Percentiles rank a stretch among this genome's conserved stretches.
Conservation (phyloP, 1,139 yeast genomes). For the Saccharomyces pastorianus region DNA sequence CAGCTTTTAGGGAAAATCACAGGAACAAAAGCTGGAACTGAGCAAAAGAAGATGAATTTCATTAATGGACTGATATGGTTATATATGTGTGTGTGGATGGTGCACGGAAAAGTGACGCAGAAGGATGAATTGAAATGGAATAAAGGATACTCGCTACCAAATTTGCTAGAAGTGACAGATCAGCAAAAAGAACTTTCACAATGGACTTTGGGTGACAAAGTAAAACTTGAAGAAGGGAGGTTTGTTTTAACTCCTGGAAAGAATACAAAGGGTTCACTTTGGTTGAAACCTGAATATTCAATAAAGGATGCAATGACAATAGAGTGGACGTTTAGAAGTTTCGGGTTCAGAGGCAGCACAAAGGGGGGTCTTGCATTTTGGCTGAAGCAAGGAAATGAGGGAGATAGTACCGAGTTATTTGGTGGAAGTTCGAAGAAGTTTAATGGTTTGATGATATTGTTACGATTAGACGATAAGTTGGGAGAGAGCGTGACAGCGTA, state of each 20-base stretch:
- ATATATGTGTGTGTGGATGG: neutral
- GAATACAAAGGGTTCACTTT: slow-evolving; percentile 39
- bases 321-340: slow-evolving; percentile 50
- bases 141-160: slow-evolving; percentile 34
- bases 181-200: slow-evolving; percentile 13
- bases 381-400: slow-evolving; percentile 25
- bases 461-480: slow-evolving; percentile 34
- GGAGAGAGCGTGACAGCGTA: slow-evolving; percentile 46
- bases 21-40: neutral
- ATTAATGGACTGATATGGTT: neutral
- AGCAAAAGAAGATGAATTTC: neutral
- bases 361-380: slow-evolving; percentile 48
- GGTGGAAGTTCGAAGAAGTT: slow-evolving; percentile 27
- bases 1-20: neutral
- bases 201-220: slow-evolving; percentile 34
- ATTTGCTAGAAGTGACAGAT: slow-evolving; percentile 26
- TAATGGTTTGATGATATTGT: slow-evolving; percentile 51
- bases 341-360: slow-evolving; percentile 39
- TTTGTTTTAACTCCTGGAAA: slow-evolving; percentile 40
- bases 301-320: slow-evolving; percentile 44
- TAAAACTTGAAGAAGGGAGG: slow-evolving; percentile 36
- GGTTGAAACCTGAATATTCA: slow-evolving; percentile 36
- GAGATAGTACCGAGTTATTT: slow-evolving; percentile 6
- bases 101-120: neutral
- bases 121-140: slow-evolving; percentile 15